These are phyloP conservation scores for Boletus hoseneyae DNA, from an alignment of 1,284 basidiomycete genomes.

Conservation along the genomic window DNA sequence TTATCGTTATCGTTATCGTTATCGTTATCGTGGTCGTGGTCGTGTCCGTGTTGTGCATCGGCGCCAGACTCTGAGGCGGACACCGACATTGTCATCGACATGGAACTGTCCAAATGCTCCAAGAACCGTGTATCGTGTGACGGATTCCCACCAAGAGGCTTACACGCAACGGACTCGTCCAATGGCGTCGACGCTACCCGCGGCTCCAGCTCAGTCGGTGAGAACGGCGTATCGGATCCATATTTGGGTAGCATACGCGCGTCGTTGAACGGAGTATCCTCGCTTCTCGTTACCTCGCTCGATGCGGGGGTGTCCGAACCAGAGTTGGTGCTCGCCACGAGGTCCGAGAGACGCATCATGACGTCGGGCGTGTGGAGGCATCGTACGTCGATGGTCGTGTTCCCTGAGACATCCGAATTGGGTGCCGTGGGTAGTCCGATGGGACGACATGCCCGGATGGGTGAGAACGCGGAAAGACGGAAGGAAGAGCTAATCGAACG, in stretches of 20 bases:
- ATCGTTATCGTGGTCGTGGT: neutral
- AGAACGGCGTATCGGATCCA: constrained; percentile 11
- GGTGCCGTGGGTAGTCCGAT: neutral
- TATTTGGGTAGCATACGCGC: constrained; percentile 18
- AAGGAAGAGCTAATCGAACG: constrained; percentile 19
- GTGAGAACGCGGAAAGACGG: constrained; percentile 25
- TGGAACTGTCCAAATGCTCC: constrained; percentile 19
- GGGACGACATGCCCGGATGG: constrained; percentile 4
- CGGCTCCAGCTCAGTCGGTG: constrained; percentile 10
- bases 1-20: neutral
- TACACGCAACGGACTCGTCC: constrained; percentile 4
- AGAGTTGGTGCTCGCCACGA: constrained; percentile 2
- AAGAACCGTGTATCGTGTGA: constrained; percentile 19
- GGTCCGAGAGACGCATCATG: constrained; percentile 21
- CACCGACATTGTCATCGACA: constrained; percentile 17
- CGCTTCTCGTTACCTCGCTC: constrained; percentile 8
- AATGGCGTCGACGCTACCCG: constrained; percentile 18
- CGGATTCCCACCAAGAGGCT: neutral
- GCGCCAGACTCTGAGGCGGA: constrained; percentile 12
- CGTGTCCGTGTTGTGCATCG: neutral
- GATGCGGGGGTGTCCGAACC: constrained; percentile 16
- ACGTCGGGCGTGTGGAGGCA: constrained; percentile 17
- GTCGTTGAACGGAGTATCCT: constrained; percentile 26
- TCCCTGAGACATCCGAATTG: constrained; percentile 1
- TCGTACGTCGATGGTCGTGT: neutral